These are phyloP conservation scores for Aspergillus novoparasiticus DNA, from an alignment of 2,329 filamentous ascomycete genomes.

Conservation along the genomic window DNA sequence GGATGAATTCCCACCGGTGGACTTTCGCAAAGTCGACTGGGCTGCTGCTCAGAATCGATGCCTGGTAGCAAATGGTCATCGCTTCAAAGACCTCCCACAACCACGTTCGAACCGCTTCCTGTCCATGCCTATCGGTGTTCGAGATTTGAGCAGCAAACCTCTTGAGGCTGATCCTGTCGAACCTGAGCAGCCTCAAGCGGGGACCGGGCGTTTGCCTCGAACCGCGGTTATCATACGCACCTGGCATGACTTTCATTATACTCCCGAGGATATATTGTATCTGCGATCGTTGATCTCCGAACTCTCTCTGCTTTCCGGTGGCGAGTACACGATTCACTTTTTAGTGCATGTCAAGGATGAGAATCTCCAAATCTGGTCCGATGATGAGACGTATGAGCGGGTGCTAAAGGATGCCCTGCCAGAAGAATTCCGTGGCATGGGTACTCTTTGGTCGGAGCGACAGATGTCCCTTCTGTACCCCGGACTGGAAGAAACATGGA, in stretches of 20 bases:
- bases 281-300: constrained; percentile 81
- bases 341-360: constrained; percentile 82
- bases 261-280: constrained; percentile 75
- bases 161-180: constrained; percentile 14
- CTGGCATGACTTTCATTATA: constrained; percentile 79
- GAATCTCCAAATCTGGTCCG: constrained; percentile 78
- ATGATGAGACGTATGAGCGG: constrained; percentile 70
- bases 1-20: constrained; percentile 69
- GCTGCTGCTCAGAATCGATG: constrained; percentile 75
- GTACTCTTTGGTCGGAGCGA: constrained; percentile 89
- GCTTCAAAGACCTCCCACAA: constrained; percentile 58
- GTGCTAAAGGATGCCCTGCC: constrained; percentile 73
- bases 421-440: constrained; percentile 83
- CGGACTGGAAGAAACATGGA: constrained; percentile 77
- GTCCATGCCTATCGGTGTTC: constrained; percentile 35
- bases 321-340: constrained; percentile 81
- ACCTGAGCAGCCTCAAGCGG: constrained; percentile 25
- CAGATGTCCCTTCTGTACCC: constrained; percentile 93
- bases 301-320: constrained; percentile 73
- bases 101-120: constrained; percentile 38
- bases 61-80: constrained; percentile 67
- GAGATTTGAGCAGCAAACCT: constrained; percentile 22
- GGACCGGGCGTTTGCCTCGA: constrained; percentile 48
- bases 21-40: constrained; percentile 79
- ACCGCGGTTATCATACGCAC: constrained; percentile 79